These are phyloP conservation scores for Penicillium glabrum DNA, from an alignment of 2,329 filamentous ascomycete genomes.

Conservation along the genomic window DNA sequence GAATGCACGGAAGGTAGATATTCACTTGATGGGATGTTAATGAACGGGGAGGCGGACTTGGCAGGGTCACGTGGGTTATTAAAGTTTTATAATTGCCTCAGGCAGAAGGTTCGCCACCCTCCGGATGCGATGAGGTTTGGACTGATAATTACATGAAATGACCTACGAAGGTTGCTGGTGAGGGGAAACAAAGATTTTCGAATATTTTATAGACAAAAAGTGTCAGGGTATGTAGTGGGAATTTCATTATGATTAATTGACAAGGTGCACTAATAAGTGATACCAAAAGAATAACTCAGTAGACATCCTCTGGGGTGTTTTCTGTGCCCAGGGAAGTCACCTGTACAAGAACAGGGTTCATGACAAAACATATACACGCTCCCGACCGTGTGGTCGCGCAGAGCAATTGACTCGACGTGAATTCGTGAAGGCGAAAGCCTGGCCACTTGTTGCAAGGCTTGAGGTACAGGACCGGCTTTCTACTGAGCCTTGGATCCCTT, in stretches of 20 bases:
- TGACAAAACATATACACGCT: constrained; percentile 10
- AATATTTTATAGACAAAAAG: neutral
- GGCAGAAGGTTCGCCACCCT: neutral
- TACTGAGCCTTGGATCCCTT: constrained; percentile 40
- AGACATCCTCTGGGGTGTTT: constrained; percentile 2
- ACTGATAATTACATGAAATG: neutral
- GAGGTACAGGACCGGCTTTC: constrained; percentile 2
- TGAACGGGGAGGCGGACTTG: neutral
- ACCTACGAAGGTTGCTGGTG: neutral
- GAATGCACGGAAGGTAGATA: constrained; percentile 31
- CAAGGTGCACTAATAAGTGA: constrained; percentile 26
- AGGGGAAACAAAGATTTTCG: neutral
- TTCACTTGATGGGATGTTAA: constrained; percentile 7
- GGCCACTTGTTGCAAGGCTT: neutral
- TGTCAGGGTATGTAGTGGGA: neutral
- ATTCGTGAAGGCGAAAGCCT: constrained; percentile 15
- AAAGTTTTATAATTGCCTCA: constrained; percentile 5
- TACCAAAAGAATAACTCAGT: constrained; percentile 5
- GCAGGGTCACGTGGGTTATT: neutral
- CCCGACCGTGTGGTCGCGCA: neutral
- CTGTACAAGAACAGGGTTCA: constrained; percentile 17
- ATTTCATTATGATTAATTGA: constrained; percentile 22
- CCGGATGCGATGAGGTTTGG: neutral
- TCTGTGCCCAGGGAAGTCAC: constrained; percentile 1
- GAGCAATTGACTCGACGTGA: constrained; percentile 13